Conservation (phyloP, 345 rosid species). For the Adansonia digitata region DNA sequence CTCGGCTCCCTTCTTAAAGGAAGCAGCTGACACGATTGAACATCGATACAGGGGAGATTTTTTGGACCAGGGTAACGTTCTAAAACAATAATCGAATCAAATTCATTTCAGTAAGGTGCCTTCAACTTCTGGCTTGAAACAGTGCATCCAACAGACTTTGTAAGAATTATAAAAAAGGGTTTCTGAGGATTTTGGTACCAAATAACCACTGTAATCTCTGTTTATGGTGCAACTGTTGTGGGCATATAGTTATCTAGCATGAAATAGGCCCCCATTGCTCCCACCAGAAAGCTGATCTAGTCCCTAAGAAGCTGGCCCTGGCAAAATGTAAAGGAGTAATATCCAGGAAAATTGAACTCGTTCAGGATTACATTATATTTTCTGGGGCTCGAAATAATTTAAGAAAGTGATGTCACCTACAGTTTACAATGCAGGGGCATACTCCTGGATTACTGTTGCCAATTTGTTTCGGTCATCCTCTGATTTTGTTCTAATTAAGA, state of each 20-base stretch:
- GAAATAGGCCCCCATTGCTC: slow-evolving; percentile 22
- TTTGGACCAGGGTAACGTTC: too few relatives aligned
- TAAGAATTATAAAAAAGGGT: background rate
- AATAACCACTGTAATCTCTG: background rate
- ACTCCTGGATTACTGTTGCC: slow-evolving; percentile 70
- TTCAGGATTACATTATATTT: slow-evolving; percentile 8
- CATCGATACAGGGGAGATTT: too few relatives aligned
- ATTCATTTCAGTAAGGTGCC: background rate
- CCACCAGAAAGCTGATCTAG: slow-evolving; percentile 12
- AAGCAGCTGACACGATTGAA: too few relatives aligned
- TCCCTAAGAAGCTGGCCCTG: slow-evolving; percentile 6
- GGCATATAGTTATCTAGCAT: slow-evolving; percentile 14
- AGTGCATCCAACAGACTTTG: background rate
- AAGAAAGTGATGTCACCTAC: background rate
- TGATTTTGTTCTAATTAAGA: slow-evolving; percentile 68
- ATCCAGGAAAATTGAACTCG: background rate
- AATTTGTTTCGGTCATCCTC: slow-evolving; percentile 73
- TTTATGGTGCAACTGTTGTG: slow-evolving; percentile 21
- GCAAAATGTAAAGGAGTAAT: slow-evolving; percentile 19
- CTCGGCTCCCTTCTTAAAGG: too few relatives aligned
- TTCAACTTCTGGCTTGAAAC: background rate
- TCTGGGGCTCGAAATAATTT: slow-evolving; percentile 4
- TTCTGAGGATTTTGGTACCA: background rate
- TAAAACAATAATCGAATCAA: too few relatives aligned
- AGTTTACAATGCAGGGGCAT: slow-evolving; percentile 60